phyloP scores from a whole-genome alignment of 2,329 filamentous ascomycete genomes.

The Coleophoma crateriformis region DNA sequence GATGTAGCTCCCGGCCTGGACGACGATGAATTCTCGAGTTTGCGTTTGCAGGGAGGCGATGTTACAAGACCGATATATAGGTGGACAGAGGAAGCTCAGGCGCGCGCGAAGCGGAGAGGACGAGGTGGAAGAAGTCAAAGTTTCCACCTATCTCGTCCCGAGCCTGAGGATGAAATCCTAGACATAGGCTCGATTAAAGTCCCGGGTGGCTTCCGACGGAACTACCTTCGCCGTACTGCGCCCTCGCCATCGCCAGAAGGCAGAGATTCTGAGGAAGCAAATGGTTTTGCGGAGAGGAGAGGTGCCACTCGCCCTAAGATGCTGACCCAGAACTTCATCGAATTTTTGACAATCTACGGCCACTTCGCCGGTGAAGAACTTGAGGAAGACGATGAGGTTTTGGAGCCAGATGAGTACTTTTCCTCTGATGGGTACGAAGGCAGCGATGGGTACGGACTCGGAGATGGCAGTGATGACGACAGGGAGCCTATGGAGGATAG shows the following conservation, averaged over 20 bases:
- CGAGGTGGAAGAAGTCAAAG: slow-evolving; percentile 78
- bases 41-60: slow-evolving; percentile 89
- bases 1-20: slow-evolving; percentile 34
- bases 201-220: slow-evolving; percentile 87
- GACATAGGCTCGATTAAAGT: slow-evolving; percentile 90
- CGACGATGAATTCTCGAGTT: slow-evolving; percentile 85
- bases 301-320: slow-evolving; percentile 49
- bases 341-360: slow-evolving; percentile 91
- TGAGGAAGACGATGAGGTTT: slow-evolving; percentile 89
- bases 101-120: slow-evolving; percentile 47
- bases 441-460: slow-evolving; percentile 36
- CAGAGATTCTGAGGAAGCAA: slow-evolving; percentile 27
- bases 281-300: slow-evolving; percentile 30
- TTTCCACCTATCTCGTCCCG: slow-evolving; percentile 72
- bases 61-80: slow-evolving; percentile 93
- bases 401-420: slow-evolving; percentile 87
- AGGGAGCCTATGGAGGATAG: slow-evolving; percentile 84
- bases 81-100: slow-evolving; percentile 87
- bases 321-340: slow-evolving; percentile 88
- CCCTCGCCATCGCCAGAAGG: slow-evolving; percentile 50
- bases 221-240: slow-evolving; percentile 77
- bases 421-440: slow-evolving; percentile 66
- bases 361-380: slow-evolving; percentile 97
- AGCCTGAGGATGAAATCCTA: slow-evolving; percentile 72
- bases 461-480: slow-evolving; percentile 56